Evolutionary conservation across 1,284 basidiomycete genomes (phyloP), one percentile per base, ranked within the genome.

Genomic region (Ceratobasidium sp.): DNA sequence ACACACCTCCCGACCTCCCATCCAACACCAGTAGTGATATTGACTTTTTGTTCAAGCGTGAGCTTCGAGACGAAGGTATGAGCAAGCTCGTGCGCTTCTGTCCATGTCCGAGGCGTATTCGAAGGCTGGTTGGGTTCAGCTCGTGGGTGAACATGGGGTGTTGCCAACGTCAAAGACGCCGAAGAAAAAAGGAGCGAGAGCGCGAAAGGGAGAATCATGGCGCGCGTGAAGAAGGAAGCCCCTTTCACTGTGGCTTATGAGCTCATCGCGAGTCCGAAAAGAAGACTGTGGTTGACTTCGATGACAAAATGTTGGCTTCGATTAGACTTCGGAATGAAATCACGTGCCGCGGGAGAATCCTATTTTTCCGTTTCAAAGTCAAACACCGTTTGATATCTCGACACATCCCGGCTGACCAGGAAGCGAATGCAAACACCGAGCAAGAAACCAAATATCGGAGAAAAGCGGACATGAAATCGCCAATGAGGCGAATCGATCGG

Each of bases 41-140:
- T 76, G 53, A 77, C 76, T 64, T 78, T 78, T 60, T 78, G 64
- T 33, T 75, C 72, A 8, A 77, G 67, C 14, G 76, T 73, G 36
- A 76, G 64, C 36, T 71, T 62, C 11, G 54, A 50, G 48, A 75
- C 56, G 50, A 75, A 75, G 8, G 24, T 57, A 19, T 57, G 63
- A 24, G 73, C 73, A 17, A 65, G 63, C 19, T 14, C 17, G 48
- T 66, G 56, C 3, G 73, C 63, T 29, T 65, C 47, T 14, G 73
- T 50, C 73, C 73, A 75, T 33, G 69, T 72, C 33, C 69, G 54
- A 2, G 69, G 50, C 24, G 69, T 72, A 47, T 72, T 72, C 8
- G 69, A 62, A 14, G 69, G 69, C 19, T 72, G 69, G 47, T 72
- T 72, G 11, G 69, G 69, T 51, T 72, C 69, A 15, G 69, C 69